phyloP scores from a whole-genome alignment of 768 basidiomycete genomes.

The Pholiota microspora region DNA sequence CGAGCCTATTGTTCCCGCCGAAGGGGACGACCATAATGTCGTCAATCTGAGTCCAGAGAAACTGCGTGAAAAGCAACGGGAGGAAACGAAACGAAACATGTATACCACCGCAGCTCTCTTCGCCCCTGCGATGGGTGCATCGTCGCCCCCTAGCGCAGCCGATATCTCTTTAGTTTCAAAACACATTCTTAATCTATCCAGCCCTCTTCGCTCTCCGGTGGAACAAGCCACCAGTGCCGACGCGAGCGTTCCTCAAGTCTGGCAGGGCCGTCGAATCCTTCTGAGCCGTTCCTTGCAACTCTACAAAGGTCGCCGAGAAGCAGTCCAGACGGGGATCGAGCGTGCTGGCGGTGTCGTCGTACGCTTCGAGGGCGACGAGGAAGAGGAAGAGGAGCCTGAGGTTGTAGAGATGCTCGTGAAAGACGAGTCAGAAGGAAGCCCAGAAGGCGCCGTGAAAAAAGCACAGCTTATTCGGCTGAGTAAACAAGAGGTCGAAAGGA shows the following conservation, averaged over 20 bases:
- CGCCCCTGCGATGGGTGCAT: constrained; percentile 19
- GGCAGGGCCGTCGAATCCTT: constrained; percentile 59
- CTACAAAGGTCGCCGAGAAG: constrained; percentile 41
- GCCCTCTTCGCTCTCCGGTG: not conserved
- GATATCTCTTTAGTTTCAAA: constrained; percentile 13
- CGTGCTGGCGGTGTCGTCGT: constrained; percentile 47
- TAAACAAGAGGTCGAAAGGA: constrained; percentile 18
- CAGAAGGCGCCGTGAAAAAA: not conserved
- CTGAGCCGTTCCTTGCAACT: constrained; percentile 62
- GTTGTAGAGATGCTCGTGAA: not conserved
- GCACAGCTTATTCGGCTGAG: constrained; percentile 1
- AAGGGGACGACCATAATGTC: not conserved
- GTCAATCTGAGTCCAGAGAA: not conserved
- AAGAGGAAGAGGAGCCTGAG: constrained; percentile 14
- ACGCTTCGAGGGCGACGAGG: constrained; percentile 25
- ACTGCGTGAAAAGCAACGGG: constrained; percentile 18
- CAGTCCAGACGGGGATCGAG: constrained; percentile 57
- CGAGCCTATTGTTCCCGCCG: constrained; percentile 16
- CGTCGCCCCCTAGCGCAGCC: constrained; percentile 15
- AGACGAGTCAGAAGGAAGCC: constrained; percentile 3
- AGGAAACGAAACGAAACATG: constrained; percentile 30
- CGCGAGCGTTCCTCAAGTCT: constrained; percentile 36
- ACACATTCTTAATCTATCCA: not conserved
- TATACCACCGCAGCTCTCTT: constrained; percentile 30
- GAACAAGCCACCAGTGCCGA: not conserved